A percentile compares a stretch with the other conserved stretches of the same genome.
Evolutionary conservation across 2,329 filamentous ascomycete genomes (phyloP).

Genomic region (Sporothrix protearum): DNA sequence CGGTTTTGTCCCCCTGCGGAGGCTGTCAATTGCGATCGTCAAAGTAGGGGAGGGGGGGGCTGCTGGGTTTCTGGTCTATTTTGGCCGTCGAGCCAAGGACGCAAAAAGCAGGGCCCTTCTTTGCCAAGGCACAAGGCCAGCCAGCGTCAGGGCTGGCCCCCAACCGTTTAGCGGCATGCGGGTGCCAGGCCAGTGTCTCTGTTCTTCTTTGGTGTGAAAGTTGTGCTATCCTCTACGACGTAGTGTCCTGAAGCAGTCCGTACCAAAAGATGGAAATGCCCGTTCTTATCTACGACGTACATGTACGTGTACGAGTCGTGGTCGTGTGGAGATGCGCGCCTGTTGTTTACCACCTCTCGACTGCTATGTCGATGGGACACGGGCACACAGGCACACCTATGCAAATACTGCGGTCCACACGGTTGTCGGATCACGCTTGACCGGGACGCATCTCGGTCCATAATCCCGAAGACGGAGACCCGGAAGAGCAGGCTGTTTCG

Average conservation of each 20-base stretch:
- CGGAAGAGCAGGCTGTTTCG: background rate
- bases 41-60: background rate
- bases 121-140: background rate
- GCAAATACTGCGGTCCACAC: background rate
- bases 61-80: background rate
- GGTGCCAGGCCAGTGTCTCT: background rate
- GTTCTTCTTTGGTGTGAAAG: background rate
- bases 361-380: too few species aligned
- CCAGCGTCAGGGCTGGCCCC: background rate
- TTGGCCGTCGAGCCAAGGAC: background rate
- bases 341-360: background rate
- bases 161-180: background rate
- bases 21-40: slow-evolving; percentile 10
- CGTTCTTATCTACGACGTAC: background rate
- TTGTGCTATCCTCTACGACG: background rate
- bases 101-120: too few species aligned
- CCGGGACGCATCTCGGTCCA: background rate
- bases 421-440: background rate
- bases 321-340: background rate
- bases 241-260: background rate
- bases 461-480: background rate
- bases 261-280: background rate
- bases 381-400: background rate
- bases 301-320: too few species aligned
- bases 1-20: background rate